A percentile compares a stretch with the other conserved stretches of the same genome.
Evolutionary conservation across 352 stramenopile species (phyloP).

Genomic region (Phytophthora pinifolia): DNA sequence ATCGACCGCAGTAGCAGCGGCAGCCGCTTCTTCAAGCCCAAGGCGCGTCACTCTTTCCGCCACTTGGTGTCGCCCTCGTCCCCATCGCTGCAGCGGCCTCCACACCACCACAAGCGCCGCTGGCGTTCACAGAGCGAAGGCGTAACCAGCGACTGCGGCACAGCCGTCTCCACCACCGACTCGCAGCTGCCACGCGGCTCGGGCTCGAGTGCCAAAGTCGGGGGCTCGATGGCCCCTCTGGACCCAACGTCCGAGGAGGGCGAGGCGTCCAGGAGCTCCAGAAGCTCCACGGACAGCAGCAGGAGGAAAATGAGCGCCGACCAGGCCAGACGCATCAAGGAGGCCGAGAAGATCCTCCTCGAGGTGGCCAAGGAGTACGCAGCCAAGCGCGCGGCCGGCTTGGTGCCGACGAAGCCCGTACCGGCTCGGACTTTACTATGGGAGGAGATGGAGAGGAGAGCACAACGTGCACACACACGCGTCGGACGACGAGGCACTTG

Average conservation of each 20-base stretch:
- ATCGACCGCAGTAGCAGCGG: conserved; percentile 9
- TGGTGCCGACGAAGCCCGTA: conserved; percentile 72
- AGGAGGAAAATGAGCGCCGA: conserved; percentile 12
- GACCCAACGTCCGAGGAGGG: conserved; percentile 29
- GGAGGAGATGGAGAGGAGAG: conserved; percentile 65
- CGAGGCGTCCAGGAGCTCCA: conserved; percentile 18
- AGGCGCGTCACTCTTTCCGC: conserved; percentile 12
- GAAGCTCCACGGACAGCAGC: conserved; percentile 3
- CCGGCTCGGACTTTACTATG: conserved; percentile 77
- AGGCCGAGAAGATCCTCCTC: conserved; percentile 69
- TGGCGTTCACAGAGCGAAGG: conserved; percentile 34
- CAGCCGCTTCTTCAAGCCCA: conserved; percentile 20
- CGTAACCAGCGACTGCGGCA: conserved; percentile 37
- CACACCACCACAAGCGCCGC: conserved; percentile 19
- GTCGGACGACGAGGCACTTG: conserved; percentile 59
- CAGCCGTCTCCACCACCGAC: conserved; percentile 25
- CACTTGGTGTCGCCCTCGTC: conserved; percentile 22
- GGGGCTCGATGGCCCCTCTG: conserved; percentile 6
- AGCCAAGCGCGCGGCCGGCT: conserved; percentile 67
- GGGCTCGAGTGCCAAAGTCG: conserved; percentile 16
- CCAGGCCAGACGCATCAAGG: conserved; percentile 37
- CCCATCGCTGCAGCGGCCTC: conserved; percentile 6
- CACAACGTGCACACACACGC: conserved; percentile 31
- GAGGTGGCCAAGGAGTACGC: conserved; percentile 84
- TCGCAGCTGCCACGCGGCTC: conserved; percentile 29